Evolutionary conservation across 2,329 filamentous ascomycete genomes (phyloP), one percentile per base, ranked within the genome.

Genomic region (Penicillium sp.): DNA sequence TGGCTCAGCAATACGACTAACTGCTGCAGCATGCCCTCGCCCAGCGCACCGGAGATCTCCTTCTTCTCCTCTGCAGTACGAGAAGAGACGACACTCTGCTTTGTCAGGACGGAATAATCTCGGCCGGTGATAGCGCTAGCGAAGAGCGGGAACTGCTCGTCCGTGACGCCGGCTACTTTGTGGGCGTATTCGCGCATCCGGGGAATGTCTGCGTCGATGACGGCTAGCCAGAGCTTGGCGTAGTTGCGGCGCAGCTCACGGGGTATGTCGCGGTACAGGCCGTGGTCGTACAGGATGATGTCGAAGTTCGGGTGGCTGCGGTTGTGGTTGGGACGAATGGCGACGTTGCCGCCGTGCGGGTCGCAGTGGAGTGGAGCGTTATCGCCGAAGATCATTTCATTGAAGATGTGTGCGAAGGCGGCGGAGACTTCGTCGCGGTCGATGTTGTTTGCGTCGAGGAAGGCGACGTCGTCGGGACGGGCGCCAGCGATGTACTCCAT

Each of bases 371-470:
- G 78, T 0, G 94, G 92, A 0, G 93, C 93, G 56, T 88, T 83
- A 50, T 87, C 84, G 47, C 93, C 92, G 63, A 99, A 99, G 64
- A 99, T 97, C 94, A 99, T 99, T 72, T 97, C 92, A 79, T 99
- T 99, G 82, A 99, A 99, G 56, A 99, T 91, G 56, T 88, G 86
- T 0, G 94, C 89, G 4, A 99, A 80, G 0, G 92, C 89, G 1
- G 93, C 92, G 0, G 92, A 96, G 5, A 99, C 94, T 74, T 97
- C 93, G 69, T 97, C 94, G 20, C 94, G 86, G 73, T 96, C 91
- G 69, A 99, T 99, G 55, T 85, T 83, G 70, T 95, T 89, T 6
- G 82, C 79, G 72, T 97, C 94, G 3, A 99, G 80, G 69, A 89
- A 97, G 15, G 85, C 85, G 1, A 97, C 82, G 69, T 99, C 93